Evolutionary conservation across 2,329 filamentous ascomycete species (phyloP), one percentile per base, ranked within the genome.

Genomic region (Sphaerulina vaccinii): DNA sequence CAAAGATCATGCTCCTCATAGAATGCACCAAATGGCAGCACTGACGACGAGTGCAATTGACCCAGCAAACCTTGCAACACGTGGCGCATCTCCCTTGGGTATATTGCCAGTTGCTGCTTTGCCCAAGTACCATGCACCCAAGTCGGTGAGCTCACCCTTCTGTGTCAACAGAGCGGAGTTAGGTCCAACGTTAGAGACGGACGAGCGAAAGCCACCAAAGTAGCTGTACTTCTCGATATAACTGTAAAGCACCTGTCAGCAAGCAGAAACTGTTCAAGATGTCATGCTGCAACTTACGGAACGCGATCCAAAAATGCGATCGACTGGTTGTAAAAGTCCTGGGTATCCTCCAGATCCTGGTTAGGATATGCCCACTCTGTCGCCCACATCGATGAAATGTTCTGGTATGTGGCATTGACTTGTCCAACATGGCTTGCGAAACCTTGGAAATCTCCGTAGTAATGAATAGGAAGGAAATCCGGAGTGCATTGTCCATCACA

Each of bases 51-150:
- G 39, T 1, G 55, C 35, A 2, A 50, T 46, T 58, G 63, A 68
- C 1, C 65, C 66, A 29, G 65, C 64, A 33, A 63, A 64, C 19
- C 55, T 54, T 6, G 62, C 62, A 8, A 54, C 37, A 46, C 47
- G 55, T 16, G 53, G 45, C 24, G 60, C 62, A 38, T 58, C 59
- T 35, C 68, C 65, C 51, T 68, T 61, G 13, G 71, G 70, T 24
- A 69, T 54, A 44, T 70, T 68, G 10, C 69, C 69, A 10, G 68
- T 71, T 7, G 66, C 68, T 22, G 56, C 33, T 46, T 77, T 64
- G 56, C 88, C 83, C n/a, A 93, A 69, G 68, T 92, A 93, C 84
- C 85, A 87, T 2, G 80, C 78, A 0, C 88, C 88, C 58, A 92
- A 86, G 59, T 89, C 82, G 1, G 88, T 91, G 56, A 93, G 72